Percentiles rank a stretch among this genome's conserved stretches.
These are phyloP conservation scores for Phtheirospermum japonicum DNA, from an alignment of 257 asterid genomes.

Conservation along the genomic window DNA sequence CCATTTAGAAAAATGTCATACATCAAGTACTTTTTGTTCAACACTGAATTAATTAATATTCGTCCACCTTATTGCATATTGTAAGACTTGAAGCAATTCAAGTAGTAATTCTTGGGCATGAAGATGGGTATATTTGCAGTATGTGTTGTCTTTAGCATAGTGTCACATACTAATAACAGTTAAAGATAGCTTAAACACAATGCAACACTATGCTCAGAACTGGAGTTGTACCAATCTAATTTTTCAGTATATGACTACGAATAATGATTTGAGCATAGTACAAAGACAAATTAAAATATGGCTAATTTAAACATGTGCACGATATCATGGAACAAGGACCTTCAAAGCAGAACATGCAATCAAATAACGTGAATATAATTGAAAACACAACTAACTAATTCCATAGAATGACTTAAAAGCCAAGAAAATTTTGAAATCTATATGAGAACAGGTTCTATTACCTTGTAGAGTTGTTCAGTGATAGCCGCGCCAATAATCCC, in stretches of 20 bases:
- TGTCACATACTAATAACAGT: background rate
- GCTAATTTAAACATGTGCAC: background rate
- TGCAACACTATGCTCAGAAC: background rate
- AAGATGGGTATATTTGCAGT: background rate
- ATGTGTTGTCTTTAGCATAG: background rate
- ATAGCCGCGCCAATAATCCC: conserved; percentile 89
- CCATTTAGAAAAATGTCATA: too few relatives aligned
- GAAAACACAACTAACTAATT: too few relatives aligned
- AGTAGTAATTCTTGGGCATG: background rate
- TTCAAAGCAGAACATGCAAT: too few relatives aligned
- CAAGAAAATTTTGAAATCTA: background rate
- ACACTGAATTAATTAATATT: too few relatives aligned
- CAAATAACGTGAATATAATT: too few relatives aligned
- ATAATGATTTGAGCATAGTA: background rate
- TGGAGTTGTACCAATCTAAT: background rate
- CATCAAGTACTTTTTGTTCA: too few relatives aligned
- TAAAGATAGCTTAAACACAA: background rate
- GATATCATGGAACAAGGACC: background rate
- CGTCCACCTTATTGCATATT: too few relatives aligned
- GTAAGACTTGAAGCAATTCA: too few relatives aligned
- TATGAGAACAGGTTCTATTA: conserved; percentile 5
- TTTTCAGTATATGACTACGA: background rate
- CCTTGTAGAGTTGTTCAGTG: conserved; percentile 81
- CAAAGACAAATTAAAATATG: background rate
- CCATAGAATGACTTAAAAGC: background rate